Evolutionary conservation across 164 flowering plant species (phyloP).

Genomic region (Cinnamomum chago): DNA sequence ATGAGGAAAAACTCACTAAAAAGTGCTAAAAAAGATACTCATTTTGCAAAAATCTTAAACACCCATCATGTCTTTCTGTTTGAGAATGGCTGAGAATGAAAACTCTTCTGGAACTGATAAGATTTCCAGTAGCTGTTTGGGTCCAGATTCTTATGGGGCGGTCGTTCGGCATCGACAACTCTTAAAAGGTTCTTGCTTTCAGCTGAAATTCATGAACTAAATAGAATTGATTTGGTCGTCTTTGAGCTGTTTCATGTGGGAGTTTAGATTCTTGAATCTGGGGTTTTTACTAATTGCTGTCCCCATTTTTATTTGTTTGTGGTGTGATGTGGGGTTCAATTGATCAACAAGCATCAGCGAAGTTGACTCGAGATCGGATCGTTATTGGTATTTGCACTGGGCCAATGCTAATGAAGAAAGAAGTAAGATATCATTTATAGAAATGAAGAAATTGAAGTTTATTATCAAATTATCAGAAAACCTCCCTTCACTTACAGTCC

Average conservation of each 20-base stretch:
- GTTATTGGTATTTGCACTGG: conserved; percentile 88
- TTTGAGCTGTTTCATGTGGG: neutral
- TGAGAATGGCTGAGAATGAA: neutral
- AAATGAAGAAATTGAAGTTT: no score
- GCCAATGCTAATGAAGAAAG: conserved; percentile 72
- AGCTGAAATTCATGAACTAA: neutral
- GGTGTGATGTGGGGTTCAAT: neutral
- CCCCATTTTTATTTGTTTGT: neutral
- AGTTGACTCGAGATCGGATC: conserved; percentile 60
- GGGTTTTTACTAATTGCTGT: no score
- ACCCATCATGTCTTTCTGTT: neutral
- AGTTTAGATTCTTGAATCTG: neutral
- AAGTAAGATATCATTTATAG: conserved; percentile 24
- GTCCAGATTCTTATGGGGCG: conserved; percentile 46
- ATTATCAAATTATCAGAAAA: no score
- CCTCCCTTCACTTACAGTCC: no score
- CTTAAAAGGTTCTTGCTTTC: conserved; percentile 47
- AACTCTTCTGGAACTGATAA: neutral
- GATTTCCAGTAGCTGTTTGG: neutral
- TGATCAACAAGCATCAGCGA: conserved; percentile 51
- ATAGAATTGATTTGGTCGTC: no score
- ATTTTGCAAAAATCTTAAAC: no score
- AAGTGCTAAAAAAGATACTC: no score
- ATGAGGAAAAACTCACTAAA: no score
- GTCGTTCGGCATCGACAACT: conserved; percentile 83